Conservation (phyloP, 2,329 filamentous ascomycete genomes). For the Aspergillus uvarum region DNA sequence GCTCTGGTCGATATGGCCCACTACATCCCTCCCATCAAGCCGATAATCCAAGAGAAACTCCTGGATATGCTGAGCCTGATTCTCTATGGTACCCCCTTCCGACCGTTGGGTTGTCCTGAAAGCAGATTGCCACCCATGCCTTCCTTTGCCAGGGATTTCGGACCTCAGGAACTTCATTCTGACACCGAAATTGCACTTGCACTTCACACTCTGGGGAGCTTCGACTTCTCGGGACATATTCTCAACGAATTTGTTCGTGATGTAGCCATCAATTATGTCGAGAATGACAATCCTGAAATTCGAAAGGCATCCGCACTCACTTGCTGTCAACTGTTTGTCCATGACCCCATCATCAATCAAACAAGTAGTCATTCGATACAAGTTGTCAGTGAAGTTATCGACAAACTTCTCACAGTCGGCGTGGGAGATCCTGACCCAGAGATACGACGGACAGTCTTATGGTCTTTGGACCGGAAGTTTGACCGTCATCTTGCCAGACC, state of each 20-base stretch:
- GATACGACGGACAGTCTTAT: constrained; percentile 84
- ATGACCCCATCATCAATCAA: constrained; percentile 96
- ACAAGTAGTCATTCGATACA: constrained; percentile 96
- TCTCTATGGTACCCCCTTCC: constrained; percentile 86
- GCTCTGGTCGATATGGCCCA: constrained; percentile 98
- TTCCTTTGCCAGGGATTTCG: constrained; percentile 83
- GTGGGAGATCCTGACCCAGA: constrained; percentile 87
- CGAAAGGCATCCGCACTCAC: constrained; percentile 92
- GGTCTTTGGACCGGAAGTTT: constrained; percentile 88
- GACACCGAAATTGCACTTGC: constrained; percentile 90
- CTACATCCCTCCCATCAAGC: constrained; percentile 92
- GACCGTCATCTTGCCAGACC: constrained; percentile 96
- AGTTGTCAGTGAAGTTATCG: constrained; percentile 96
- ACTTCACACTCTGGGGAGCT: constrained; percentile 93
- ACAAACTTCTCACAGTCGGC: constrained; percentile 90
- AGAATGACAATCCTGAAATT: constrained; percentile 91
- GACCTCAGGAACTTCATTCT: constrained; percentile 75
- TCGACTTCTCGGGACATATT: constrained; percentile 87
- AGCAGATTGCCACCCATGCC: constrained; percentile 80
- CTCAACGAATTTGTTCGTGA: constrained; percentile 98
- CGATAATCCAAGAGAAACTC: constrained; percentile 87
- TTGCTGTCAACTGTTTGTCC: constrained; percentile 95
- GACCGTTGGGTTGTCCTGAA: constrained; percentile 85
- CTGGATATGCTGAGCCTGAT: constrained; percentile 94
- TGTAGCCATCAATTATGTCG: constrained; percentile 96